Conservation (phyloP, 805 yeast species). For the Nematodospora valgi region DNA sequence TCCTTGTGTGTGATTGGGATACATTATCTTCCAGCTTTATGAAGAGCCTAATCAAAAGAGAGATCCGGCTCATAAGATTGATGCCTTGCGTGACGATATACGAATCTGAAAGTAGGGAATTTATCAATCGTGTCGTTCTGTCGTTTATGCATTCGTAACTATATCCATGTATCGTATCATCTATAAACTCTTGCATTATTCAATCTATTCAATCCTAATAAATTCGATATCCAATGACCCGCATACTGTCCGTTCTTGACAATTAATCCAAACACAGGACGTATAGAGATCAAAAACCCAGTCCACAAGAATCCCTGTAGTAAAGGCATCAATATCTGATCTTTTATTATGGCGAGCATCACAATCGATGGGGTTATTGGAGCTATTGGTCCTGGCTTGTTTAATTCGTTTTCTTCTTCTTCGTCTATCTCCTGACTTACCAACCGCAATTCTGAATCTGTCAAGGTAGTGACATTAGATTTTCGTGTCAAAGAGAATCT, state of each 20-base stretch:
- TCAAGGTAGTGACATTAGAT: conserved; percentile 6
- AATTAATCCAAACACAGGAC: conserved; percentile 31
- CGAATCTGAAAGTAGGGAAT: background rate
- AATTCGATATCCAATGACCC: conserved; percentile 22
- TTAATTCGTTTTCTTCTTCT: conserved; percentile 10
- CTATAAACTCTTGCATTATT: too few species aligned
- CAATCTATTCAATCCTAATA: conserved; percentile 17
- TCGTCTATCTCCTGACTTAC: conserved; percentile 17
- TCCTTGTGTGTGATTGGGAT: too few species aligned
- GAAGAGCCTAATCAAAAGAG: too few species aligned
- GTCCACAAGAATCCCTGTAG: conserved; percentile 51
- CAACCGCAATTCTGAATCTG: conserved; percentile 17
- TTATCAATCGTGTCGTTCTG: too few species aligned
- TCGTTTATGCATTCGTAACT: too few species aligned
- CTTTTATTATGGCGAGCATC: conserved; percentile 46
- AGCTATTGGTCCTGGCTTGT: conserved; percentile 27
- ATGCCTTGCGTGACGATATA: too few species aligned
- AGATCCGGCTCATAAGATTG: too few species aligned
- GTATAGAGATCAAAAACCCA: conserved; percentile 32
- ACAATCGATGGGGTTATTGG: conserved; percentile 45
- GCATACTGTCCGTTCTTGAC: conserved; percentile 24
- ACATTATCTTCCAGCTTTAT: too few species aligned
- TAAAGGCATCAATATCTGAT: conserved; percentile 52
- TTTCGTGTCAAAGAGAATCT: background rate
- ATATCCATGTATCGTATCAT: too few species aligned